Evolutionary conservation across 192 early-diverging fungal species (phyloP).

Genomic region (Gonapodya sp.): DNA sequence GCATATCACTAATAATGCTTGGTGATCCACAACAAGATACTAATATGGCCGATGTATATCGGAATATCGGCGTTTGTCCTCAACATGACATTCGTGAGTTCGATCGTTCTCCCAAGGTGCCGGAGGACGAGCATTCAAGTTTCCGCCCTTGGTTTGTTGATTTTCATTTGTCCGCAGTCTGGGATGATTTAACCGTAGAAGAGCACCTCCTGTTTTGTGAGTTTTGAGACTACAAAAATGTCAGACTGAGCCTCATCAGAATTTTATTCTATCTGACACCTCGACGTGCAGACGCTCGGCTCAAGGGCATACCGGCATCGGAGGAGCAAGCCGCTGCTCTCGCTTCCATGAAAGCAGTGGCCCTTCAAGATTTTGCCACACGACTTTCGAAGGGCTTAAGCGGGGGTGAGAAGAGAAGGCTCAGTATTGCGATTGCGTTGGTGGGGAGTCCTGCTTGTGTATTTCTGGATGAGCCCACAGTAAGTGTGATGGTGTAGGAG

Average conservation of each 20-base stretch:
- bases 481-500: conserved; percentile 15
- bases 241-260: background rate
- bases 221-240: background rate
- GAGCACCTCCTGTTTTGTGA: conserved; percentile 55
- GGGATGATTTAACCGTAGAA: conserved; percentile 58
- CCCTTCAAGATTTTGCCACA: conserved; percentile 40
- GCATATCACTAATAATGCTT: no score
- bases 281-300: conserved; percentile 36
- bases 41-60: conserved; percentile 41
- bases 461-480: conserved; percentile 71
- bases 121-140: conserved; percentile 8
- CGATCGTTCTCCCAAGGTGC: background rate
- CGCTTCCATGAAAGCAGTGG: conserved; percentile 34
- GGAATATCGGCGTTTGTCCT: conserved; percentile 61
- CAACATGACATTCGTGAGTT: conserved; percentile 34
- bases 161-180: conserved; percentile 24
- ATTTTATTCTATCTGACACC: background rate
- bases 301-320: conserved; percentile 47
- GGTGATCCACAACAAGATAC: conserved; percentile 20
- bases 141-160: background rate
- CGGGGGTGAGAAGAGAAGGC: conserved; percentile 67
- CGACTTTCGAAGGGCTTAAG: conserved; percentile 49
- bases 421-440: conserved; percentile 64
- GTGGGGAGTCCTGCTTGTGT: conserved; percentile 59
- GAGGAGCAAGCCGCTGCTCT: conserved; percentile 37